phyloP scores from a whole-genome alignment of 129 eudicot genomes.

The Escallonia herrerae region DNA sequence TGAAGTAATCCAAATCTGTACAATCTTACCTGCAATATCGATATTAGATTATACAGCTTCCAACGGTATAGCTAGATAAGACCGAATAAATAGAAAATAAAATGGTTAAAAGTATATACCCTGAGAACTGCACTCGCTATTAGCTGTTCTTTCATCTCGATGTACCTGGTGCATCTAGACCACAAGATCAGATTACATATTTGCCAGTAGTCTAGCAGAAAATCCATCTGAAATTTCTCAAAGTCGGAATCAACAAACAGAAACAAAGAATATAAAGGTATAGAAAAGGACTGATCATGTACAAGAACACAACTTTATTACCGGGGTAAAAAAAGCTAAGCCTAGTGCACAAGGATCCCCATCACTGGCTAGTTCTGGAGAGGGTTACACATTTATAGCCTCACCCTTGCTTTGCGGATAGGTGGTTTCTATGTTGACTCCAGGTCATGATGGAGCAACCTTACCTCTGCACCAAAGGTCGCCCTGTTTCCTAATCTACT shows the following conservation, averaged over 20 bases:
- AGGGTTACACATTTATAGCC: no score
- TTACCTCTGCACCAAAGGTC: no score
- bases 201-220: constrained; percentile 17
- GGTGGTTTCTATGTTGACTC: no score
- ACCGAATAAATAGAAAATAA: not conserved
- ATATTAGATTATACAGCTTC: not conserved
- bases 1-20: not conserved
- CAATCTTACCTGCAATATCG: not conserved
- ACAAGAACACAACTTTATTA: not conserved
- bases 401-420: no score
- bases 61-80: not conserved
- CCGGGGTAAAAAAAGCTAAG: no score
- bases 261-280: not conserved
- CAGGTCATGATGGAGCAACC: no score
- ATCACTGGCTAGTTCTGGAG: no score
- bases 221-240: not conserved
- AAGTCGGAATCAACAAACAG: constrained; percentile 5
- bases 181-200: constrained; percentile 16
- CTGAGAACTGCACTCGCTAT: constrained; percentile 32
- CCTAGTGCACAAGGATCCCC: no score
- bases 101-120: constrained; percentile 30
- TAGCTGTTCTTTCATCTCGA: constrained; percentile 27
- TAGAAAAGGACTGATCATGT: not conserved
- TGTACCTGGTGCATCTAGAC: constrained; percentile 38
- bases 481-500: no score